Evolutionary conservation across 768 basidiomycete genomes (phyloP).

Genomic region (Mrakia frigida): DNA sequence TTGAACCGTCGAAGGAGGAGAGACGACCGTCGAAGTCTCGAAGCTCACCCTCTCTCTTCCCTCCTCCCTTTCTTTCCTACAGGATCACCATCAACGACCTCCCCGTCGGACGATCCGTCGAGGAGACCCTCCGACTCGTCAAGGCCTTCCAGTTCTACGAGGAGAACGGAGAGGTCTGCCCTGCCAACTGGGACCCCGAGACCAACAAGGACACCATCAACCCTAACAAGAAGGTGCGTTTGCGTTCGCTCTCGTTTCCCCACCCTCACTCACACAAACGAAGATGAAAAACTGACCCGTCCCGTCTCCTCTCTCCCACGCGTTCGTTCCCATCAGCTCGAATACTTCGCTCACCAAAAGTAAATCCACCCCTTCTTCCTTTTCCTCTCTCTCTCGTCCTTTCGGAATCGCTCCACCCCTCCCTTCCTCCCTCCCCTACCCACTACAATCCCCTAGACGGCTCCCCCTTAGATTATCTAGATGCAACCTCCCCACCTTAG

Average conservation of each 20-base stretch:
- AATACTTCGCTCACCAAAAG: constrained; percentile 57
- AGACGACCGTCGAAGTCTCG: too few species aligned
- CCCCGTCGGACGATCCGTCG: constrained; percentile 90
- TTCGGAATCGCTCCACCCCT: constrained; percentile 15
- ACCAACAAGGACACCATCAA: constrained; percentile 71
- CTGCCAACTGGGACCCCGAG: constrained; percentile 74
- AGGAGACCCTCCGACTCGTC: constrained; percentile 83
- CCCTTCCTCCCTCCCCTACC: constrained; percentile 27
- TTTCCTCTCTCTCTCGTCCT: too few species aligned
- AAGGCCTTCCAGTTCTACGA: constrained; percentile 79
- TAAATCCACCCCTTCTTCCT: constrained; percentile 25
- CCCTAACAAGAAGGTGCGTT: constrained; percentile 23
- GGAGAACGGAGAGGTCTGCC: constrained; percentile 76
- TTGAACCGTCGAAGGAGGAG: background rate
- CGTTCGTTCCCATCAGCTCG: constrained; percentile 54
- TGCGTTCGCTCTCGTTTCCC: background rate
- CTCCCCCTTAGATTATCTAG: constrained; percentile 52
- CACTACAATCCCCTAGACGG: constrained; percentile 55
- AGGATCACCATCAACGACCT: constrained; percentile 81
- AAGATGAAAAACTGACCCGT: background rate
- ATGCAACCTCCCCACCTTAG: background rate
- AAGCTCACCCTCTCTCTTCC: background rate
- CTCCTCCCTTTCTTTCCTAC: constrained; percentile 39
- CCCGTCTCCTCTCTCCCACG: background rate
- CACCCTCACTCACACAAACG: background rate